Conservation (phyloP, 495 filamentous ascomycete genomes). For the Neurospora africana region DNA sequence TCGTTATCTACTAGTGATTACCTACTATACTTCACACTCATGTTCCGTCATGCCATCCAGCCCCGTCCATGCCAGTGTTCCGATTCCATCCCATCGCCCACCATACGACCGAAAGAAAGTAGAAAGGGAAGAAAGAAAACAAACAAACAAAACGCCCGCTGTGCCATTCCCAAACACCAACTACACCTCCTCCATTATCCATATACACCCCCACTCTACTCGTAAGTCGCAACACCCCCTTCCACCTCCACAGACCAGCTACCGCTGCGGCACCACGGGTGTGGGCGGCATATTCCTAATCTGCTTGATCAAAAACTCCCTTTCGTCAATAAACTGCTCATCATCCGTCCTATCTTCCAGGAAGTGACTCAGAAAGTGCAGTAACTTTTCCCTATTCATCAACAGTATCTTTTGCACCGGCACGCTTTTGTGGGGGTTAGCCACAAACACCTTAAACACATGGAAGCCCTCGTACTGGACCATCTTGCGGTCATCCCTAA, state of each 20-base stretch:
- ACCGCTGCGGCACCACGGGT: conserved; percentile 44
- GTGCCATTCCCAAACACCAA: not conserved
- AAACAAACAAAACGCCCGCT: not conserved
- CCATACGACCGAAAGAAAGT: not conserved
- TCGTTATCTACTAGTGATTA: not conserved
- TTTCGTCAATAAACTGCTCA: conserved; percentile 97
- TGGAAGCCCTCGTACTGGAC: conserved; percentile 99
- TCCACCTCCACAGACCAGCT: conserved; percentile 2
- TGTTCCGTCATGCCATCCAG: not conserved
- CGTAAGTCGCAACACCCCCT: not conserved
- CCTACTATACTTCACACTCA: not conserved
- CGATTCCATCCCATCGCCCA: not conserved
- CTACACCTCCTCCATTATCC: not conserved
- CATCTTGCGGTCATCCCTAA: conserved; percentile 93
- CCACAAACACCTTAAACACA: conserved; percentile 99
- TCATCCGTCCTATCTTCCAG: conserved; percentile 93
- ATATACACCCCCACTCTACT: not conserved
- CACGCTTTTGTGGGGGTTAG: conserved; percentile 91
- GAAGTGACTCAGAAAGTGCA: conserved; percentile 83
- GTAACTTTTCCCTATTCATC: conserved; percentile 84
- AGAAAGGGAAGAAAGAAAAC: not conserved
- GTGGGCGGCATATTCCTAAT: conserved; percentile 68
- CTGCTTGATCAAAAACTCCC: conserved; percentile 90
- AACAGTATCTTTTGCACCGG: conserved; percentile 90
- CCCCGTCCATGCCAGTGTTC: not conserved